Conservation (phyloP, 1,284 basidiomycete species). For the Cryptococcus sp. region DNA sequence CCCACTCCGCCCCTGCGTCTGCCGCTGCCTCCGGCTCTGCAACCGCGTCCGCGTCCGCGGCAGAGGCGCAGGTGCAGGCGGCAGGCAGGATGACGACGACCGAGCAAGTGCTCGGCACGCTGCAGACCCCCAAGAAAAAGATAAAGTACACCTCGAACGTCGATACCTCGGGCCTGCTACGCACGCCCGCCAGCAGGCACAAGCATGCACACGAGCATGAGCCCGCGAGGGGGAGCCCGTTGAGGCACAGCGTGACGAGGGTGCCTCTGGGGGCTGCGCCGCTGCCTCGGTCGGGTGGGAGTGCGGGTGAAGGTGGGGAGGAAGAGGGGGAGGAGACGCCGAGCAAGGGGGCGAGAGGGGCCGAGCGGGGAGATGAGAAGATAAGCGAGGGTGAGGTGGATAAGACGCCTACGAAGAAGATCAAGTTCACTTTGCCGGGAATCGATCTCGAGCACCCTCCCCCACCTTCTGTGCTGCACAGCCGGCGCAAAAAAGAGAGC, state of each 20-base stretch:
- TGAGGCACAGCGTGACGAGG: slow-evolving; percentile 28
- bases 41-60: background rate
- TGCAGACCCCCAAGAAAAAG: slow-evolving; percentile 38
- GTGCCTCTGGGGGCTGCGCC: slow-evolving; percentile 1
- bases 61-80: background rate
- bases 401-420: slow-evolving; percentile 27
- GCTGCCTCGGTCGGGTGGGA: background rate
- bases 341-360: slow-evolving; percentile 8
- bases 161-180: slow-evolving; percentile 29
- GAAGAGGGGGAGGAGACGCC: slow-evolving; percentile 16
- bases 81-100: background rate
- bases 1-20: slow-evolving; percentile 22
- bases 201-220: slow-evolving; percentile 11
- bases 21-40: slow-evolving; percentile 1
- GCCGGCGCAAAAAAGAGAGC: slow-evolving; percentile 20
- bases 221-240: slow-evolving; percentile 20
- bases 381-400: slow-evolving; percentile 5
- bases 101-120: slow-evolving; percentile 11
- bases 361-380: background rate
- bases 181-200: slow-evolving; percentile 10
- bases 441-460: slow-evolving; percentile 22
- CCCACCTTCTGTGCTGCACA: background rate
- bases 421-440: slow-evolving; percentile 18
- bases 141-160: slow-evolving; percentile 31
- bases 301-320: background rate